Conservation (phyloP, 2,329 filamentous ascomycete species). For the Talaromyces verruculosus region DNA sequence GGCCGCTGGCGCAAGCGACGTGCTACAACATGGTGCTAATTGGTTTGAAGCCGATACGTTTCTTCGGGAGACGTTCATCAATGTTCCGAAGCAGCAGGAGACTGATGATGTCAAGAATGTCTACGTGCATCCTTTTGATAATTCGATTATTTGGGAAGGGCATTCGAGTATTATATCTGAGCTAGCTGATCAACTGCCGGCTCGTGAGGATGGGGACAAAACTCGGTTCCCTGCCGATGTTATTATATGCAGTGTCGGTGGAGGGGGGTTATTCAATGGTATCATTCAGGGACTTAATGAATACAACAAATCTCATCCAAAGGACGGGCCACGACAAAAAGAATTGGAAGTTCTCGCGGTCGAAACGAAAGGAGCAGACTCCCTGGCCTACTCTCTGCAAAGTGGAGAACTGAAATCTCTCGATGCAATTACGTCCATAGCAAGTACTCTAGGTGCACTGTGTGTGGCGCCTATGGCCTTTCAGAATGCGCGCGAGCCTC, state of each 20-base stretch:
- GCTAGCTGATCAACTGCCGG: conserved; percentile 36
- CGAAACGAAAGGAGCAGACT: conserved; percentile 72
- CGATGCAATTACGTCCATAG: conserved; percentile 68
- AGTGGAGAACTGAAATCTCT: conserved; percentile 58
- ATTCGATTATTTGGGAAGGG: conserved; percentile 40
- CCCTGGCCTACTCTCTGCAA: conserved; percentile 61
- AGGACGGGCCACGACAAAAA: conserved; percentile 15
- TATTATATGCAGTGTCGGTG: conserved; percentile 75
- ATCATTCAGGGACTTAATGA: conserved; percentile 62
- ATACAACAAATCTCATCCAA: not conserved
- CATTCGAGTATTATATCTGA: conserved; percentile 38
- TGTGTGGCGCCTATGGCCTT: conserved; percentile 65
- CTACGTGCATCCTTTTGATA: conserved; percentile 41
- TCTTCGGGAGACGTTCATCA: conserved; percentile 53
- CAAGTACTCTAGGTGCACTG: conserved; percentile 67
- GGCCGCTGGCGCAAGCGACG: conserved; percentile 61
- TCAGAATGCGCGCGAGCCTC: conserved; percentile 55
- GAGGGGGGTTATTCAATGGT: conserved; percentile 74
- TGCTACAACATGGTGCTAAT: conserved; percentile 65
- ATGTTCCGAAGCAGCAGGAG: conserved; percentile 22
- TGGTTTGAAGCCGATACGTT: conserved; percentile 69
- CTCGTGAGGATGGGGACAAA: conserved; percentile 19
- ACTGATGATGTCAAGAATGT: conserved; percentile 27
- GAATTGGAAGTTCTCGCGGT: conserved; percentile 59
- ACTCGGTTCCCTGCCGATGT: conserved; percentile 56